These are phyloP conservation scores for Mortierella sp. DNA, from an alignment of 371 early-diverging fungal genomes.

Conservation along the genomic window DNA sequence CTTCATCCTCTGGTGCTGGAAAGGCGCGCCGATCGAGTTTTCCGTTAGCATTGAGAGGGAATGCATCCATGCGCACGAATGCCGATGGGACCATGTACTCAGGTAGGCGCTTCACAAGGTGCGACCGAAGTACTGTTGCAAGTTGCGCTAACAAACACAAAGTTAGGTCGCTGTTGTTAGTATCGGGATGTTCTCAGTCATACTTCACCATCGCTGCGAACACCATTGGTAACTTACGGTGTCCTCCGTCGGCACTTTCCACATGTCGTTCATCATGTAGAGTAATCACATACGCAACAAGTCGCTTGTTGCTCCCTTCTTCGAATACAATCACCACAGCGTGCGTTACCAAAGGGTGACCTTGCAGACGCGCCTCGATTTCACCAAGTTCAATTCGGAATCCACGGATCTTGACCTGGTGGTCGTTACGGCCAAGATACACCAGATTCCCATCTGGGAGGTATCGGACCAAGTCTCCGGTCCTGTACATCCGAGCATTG, in stretches of 20 bases:
- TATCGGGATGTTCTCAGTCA: no score
- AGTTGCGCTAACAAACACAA: neutral
- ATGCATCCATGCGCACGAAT: constrained; percentile 12
- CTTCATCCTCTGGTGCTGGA: constrained; percentile 3
- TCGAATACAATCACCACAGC: constrained; percentile 11
- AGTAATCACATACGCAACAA: constrained; percentile 20
- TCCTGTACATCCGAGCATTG: constrained; percentile 4
- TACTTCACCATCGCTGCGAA: no score
- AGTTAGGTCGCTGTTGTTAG: no score
- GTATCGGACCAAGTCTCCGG: constrained; percentile 19
- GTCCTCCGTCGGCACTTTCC: neutral
- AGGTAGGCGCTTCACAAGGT: constrained; percentile 8
- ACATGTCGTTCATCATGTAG: neutral
- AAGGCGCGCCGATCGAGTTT: constrained; percentile 30
- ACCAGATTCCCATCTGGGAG: constrained; percentile 29
- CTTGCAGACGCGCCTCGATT: constrained; percentile 15
- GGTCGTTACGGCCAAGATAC: constrained; percentile 27
- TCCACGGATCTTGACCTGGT: constrained; percentile 41
- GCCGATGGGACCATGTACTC: constrained; percentile 34
- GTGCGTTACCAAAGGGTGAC: constrained; percentile 7
- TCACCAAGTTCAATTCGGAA: constrained; percentile 37
- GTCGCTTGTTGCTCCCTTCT: constrained; percentile 2
- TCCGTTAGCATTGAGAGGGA: constrained; percentile 16
- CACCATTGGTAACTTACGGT: neutral
- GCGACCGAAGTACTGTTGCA: neutral